A percentile compares a stretch with the other conserved stretches of the same genome.
Evolutionary conservation across 768 basidiomycete genomes (phyloP).

Genomic region (Kondoa malvinella): DNA sequence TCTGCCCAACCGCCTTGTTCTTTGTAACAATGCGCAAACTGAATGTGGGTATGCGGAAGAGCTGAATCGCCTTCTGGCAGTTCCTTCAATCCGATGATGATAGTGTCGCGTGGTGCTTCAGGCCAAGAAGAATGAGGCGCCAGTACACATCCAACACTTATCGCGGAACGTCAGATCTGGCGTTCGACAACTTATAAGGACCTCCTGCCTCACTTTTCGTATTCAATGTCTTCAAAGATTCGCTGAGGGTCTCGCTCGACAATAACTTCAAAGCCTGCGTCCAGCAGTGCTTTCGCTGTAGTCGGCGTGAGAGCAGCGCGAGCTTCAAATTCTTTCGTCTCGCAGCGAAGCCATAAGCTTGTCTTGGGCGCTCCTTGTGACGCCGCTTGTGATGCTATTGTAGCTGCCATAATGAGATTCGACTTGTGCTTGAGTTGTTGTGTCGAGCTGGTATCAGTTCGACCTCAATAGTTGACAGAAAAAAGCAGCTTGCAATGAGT

Average conservation of each 20-base stretch:
- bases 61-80: constrained; percentile 55
- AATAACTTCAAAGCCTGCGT: constrained; percentile 70
- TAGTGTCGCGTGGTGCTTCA: constrained; percentile 49
- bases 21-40: constrained; percentile 98
- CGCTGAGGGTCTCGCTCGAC: constrained; percentile 87
- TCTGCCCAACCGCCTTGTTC: constrained; percentile 78
- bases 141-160: constrained; percentile 78
- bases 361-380: background rate
- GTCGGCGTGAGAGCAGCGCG: constrained; percentile 85
- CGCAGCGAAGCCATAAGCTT: constrained; percentile 91
- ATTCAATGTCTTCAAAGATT: constrained; percentile 86
- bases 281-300: constrained; percentile 70
- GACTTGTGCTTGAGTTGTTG: too few relatives aligned
- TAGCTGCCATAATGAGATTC: too few relatives aligned
- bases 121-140: constrained; percentile 82
- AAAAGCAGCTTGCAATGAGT: too few relatives aligned
- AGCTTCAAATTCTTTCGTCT: constrained; percentile 86
- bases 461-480: too few relatives aligned
- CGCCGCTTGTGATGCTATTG: background rate
- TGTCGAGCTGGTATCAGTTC: too few relatives aligned
- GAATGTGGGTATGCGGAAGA: constrained; percentile 83
- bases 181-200: background rate
- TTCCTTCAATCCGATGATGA: constrained; percentile 93
- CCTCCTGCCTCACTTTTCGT: constrained; percentile 52
- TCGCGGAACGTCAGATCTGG: constrained; percentile 2